Conservation (phyloP, 2,329 filamentous ascomycete species). For the Apiospora rasikravindrae region DNA sequence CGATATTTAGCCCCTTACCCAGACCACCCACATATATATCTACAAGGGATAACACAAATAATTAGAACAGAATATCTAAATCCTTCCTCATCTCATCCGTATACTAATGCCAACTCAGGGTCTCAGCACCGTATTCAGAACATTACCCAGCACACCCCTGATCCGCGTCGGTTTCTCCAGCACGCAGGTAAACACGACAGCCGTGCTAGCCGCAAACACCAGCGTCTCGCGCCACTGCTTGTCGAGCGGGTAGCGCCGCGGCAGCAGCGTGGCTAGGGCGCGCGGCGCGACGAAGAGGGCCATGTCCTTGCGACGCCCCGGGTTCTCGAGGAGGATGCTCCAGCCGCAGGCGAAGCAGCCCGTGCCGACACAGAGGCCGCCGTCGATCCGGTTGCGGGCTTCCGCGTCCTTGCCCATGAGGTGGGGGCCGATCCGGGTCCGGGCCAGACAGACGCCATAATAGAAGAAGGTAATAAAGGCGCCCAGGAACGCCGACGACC, state of each 20-base stretch:
- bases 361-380: conserved; percentile 70
- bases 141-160: conserved; percentile 69
- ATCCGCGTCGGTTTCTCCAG: conserved; percentile 67
- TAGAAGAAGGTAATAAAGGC: conserved; percentile 82
- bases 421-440: conserved; percentile 74
- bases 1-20: not conserved
- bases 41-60: not conserved
- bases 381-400: conserved; percentile 58
- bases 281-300: conserved; percentile 81
- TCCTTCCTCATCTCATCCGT: not conserved
- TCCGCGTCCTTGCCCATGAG: conserved; percentile 61
- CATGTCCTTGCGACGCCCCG: conserved; percentile 72
- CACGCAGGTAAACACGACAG: conserved; percentile 72
- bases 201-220: conserved; percentile 70
- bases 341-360: conserved; percentile 81
- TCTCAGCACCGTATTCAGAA: conserved; percentile 59
- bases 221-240: conserved; percentile 71
- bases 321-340: conserved; percentile 77
- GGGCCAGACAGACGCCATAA: conserved; percentile 80
- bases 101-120: not conserved
- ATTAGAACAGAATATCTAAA: not conserved
- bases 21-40: not conserved
- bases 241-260: conserved; percentile 67
- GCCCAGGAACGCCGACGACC: conserved; percentile 79
- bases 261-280: conserved; percentile 76